Base-by-base conservation (phyloP, 2,329 filamentous ascomycete genomes). In the Curvularia sp. region DNA sequence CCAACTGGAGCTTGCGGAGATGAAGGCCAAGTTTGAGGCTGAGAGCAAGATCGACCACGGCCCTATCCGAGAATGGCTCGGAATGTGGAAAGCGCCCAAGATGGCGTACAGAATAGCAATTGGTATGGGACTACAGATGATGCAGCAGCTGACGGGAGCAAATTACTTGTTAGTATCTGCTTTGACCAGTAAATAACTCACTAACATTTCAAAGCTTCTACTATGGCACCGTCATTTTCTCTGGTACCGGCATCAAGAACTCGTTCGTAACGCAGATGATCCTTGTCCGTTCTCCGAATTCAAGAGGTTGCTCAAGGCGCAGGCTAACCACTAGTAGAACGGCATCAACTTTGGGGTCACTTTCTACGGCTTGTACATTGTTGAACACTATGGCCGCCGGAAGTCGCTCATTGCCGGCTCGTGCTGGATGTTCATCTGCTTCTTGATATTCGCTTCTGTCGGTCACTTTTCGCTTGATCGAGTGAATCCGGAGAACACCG, bases 131-230 rank as follows among this genome's bases (percentile, higher is more conserved):
- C 80, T 90, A 6, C 86, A 89, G 74, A 83, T 85, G 49, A 84
- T 87, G 13, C 87, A 90, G 73, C 88, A 90, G 71, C 78, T 90
- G 6, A 89, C 87, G 1, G 88, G 88, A 20, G 62, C 64, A 12
- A 60, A 67, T 13, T 89, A 86, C 77, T 63, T 64, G 55, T 58
- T 39, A 44, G 56, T 18, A 7, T 10, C 4, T 5, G 7, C 13
- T 12, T n/a, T 3, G 3, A 5, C 22, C 7, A 2, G 12, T 13
- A 2, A 4, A 12, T 12, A 35, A 9, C 12, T 10, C 1, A 13
- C 39, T 58, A 15, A 58, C 39, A 31, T n/a, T 26, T 7, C 2
- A 26, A 38, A 58, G 55, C 44, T 89, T 89, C 75, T 81, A 81
- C 69, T 82, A 81, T 51, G 79, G 80, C 3, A 80, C 78, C 1